Evolutionary conservation across 352 stramenopile species (phyloP), one percentile per base, ranked within the genome.

Genomic region (Thalassiosira mediterranea): DNA sequence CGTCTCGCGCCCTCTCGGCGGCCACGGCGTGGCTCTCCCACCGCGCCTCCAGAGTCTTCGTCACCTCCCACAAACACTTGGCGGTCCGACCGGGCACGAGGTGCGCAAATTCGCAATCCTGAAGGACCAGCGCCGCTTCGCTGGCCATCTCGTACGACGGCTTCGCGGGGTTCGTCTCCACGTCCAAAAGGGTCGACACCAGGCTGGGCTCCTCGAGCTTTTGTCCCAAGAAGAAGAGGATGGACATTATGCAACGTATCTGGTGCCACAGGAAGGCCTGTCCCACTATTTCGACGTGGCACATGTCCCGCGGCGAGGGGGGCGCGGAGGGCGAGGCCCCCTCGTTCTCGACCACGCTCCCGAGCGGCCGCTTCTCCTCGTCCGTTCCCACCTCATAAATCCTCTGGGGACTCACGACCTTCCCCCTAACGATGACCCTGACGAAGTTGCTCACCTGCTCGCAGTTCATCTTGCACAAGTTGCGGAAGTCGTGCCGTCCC

Each of bases 191-290:
- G 32, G 91, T 74, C 23, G 90, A 68, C 17, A 99, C 88, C 17
- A 98, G 86, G 4, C 81, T 74, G 0, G 96, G 94, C n/a, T 91
- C 64, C 79, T 99, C 97, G 23, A 93, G 88, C 29, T 93, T 89
- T 11, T 92, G 88, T 7, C 97, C 97, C 44, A 99, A 90, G 29
- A 98, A 81, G 75, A 99, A 98, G 10, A 99, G 77, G 25, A 99
- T 89, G 2, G 96, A 87, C 31, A 98, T 96, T 85, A 99, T 98
- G 83, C 96, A 99, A 34, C 97, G 95, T 71, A 99, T 97, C 86
- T 99, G 97, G 89, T 99, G 97, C 97, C 97, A 99, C 61, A 99
- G 74, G 79, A 99, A 99, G 13, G 97, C 96, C 69, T 96, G 93
- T 0, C 97, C 97, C 31, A 73, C 57, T 57, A 94, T 91, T 77